Base-by-base conservation (phyloP, 768 basidiomycete species). In the Sporobolomyces pararoseus region DNA sequence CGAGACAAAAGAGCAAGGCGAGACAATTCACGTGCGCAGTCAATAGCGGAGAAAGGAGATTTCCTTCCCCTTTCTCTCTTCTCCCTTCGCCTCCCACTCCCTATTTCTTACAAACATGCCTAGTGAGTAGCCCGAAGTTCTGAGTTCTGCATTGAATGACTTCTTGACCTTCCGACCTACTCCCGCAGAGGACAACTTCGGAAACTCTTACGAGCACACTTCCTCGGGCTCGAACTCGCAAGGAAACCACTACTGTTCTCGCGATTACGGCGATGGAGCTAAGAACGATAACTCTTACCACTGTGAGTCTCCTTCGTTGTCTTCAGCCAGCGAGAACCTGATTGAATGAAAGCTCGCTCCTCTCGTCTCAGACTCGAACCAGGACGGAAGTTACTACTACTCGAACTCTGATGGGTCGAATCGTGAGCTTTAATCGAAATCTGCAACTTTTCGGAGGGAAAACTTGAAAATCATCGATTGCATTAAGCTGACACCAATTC, bases 191-290 rank as follows among this genome's bases (percentile, higher is more conserved):
- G 66, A 68, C 66, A 68, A 68, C 66, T 51, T 21, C 34, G 60
- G 60, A 19, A 13, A 68, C 17, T 5, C 13, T 10, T 68, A 68
- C 66, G 13, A 17, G 23, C 7, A 21, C 59, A 39, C 53, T n/a
- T 37, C 32, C 7, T 35, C 29, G n/a, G 67, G 61, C 10, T 49
- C 52, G 7, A 68, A 68, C 67, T 7, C 1, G 3, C 14, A 86
- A 85, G 86, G 86, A 2, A 87, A 87, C 75, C 84, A 86, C 74
- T 86, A 84, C 74, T 86, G 84, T 78, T 77, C 81, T 75, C 85
- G 86, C 58, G 80, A 84, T 74, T 82, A 82, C 47, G 82, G 81
- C 34, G 29, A 29, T 13, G 55, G 49, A 4, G 63, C 51, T 35
- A 75, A 69, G 34, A 80, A 82, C 16, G 79, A 80, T 4, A 78